Conservation (phyloP, 2,329 filamentous ascomycete species). For the Hypoxylon sp. region DNA sequence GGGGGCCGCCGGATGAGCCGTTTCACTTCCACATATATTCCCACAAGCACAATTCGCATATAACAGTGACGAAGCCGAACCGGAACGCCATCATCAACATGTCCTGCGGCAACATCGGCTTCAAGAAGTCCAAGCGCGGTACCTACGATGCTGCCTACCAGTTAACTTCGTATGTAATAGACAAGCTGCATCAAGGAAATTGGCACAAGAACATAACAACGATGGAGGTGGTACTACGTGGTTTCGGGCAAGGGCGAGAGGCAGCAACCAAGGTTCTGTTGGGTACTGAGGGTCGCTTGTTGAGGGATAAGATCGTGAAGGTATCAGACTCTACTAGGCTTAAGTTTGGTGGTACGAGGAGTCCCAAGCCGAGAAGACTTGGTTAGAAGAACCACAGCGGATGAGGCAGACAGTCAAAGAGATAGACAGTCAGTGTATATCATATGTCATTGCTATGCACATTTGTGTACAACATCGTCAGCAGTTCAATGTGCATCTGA, state of each 20-base stretch:
- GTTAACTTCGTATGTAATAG: slow-evolving; percentile 85
- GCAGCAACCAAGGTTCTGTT: slow-evolving; percentile 91
- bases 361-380: slow-evolving; percentile 86
- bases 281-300: slow-evolving; percentile 83
- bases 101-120: slow-evolving; percentile 91
- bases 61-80: slow-evolving; percentile 89
- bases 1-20: slow-evolving; percentile 65
- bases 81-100: slow-evolving; percentile 83
- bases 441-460: slow-evolving; percentile 49
- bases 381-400: slow-evolving; percentile 45
- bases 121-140: slow-evolving; percentile 83
- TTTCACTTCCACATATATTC: slow-evolving; percentile 91
- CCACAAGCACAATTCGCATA: slow-evolving; percentile 94
- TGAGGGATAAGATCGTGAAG: slow-evolving; percentile 81
- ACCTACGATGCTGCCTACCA: slow-evolving; percentile 95
- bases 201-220: slow-evolving; percentile 81
- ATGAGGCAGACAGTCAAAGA: slow-evolving; percentile 7
- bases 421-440: slow-evolving; percentile 45
- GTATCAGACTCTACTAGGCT: slow-evolving; percentile 89
- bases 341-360: slow-evolving; percentile 96
- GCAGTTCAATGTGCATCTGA: slow-evolving; percentile 29
- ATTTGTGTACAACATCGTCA: slow-evolving; percentile 46
- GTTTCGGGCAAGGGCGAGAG: slow-evolving; percentile 89
- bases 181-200: slow-evolving; percentile 85
- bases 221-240: slow-evolving; percentile 85